phyloP scores from a whole-genome alignment of 176 grass and related monocot genomes.

The Poa pratensis region DNA sequence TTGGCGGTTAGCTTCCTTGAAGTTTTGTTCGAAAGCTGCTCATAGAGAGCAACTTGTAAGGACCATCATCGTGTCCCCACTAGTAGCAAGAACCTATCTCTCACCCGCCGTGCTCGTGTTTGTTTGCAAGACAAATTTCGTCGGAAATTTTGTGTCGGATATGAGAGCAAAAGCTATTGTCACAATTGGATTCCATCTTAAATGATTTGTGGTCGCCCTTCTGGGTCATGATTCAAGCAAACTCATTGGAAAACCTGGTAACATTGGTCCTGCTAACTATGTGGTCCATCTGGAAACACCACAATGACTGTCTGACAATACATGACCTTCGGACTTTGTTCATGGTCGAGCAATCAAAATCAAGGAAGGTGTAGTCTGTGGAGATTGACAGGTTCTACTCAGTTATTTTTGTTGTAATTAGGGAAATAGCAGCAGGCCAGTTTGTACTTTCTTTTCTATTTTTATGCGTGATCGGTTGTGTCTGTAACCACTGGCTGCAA shows the following conservation, averaged over 20 bases:
- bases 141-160: not conserved
- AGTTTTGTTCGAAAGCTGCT: not conserved
- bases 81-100: not conserved
- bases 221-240: conserved; percentile 5
- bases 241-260: not conserved
- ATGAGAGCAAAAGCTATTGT: not conserved
- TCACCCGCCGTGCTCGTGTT: not conserved
- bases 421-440: not conserved
- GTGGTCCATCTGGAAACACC: not conserved
- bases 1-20: conserved; percentile 5
- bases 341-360: not conserved
- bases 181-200: not conserved
- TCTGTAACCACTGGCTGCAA: not conserved
- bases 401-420: not conserved
- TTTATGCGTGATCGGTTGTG: not conserved
- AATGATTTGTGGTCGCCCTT: not conserved
- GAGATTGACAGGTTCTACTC: not conserved
- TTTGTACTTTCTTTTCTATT: conserved; percentile 1
- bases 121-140: not conserved
- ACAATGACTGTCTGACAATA: not conserved
- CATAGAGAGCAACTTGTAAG: not conserved
- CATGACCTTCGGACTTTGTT: not conserved
- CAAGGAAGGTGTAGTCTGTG: not conserved
- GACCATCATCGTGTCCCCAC: not conserved
- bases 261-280: not conserved